Conservation (phyloP, 129 eudicot species). For the Centrapalus pauciflorus region DNA sequence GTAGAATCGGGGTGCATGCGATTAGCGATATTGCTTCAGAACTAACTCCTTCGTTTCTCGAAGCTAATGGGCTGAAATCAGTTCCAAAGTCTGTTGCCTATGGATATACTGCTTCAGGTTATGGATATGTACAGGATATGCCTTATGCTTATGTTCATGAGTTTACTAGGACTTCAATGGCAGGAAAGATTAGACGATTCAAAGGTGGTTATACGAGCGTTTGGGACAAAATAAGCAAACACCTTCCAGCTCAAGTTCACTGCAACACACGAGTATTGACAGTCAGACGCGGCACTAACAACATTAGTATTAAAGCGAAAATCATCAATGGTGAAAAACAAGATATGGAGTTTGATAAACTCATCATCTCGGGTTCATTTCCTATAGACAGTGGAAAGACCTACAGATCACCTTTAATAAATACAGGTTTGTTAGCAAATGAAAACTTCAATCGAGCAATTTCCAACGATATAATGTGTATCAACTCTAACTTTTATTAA, state of each 20-base stretch:
- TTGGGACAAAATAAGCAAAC: conserved; percentile 37
- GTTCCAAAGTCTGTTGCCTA: conserved; percentile 39
- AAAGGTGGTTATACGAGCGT: conserved; percentile 39
- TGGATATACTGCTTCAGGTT: conserved; percentile 50
- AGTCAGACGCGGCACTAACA: conserved; percentile 16
- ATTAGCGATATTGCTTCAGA: conserved; percentile 42
- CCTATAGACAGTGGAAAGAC: conserved; percentile 22
- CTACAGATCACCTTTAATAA: conserved; percentile 24
- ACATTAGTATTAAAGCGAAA: conserved; percentile 1
- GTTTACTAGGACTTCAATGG: conserved; percentile 48
- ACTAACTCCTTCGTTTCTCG: conserved; percentile 32
- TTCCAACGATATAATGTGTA: not conserved
- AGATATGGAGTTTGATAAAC: conserved; percentile 39
- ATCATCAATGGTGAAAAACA: not conserved
- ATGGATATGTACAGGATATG: conserved; percentile 48
- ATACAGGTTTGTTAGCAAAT: conserved; percentile 19
- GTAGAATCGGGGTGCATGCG: conserved; percentile 40
- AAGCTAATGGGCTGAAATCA: conserved; percentile 36
- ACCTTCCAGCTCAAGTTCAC: conserved; percentile 19
- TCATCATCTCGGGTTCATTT: conserved; percentile 38
- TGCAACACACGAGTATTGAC: conserved; percentile 25
- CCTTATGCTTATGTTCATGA: conserved; percentile 50
- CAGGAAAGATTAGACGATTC: conserved; percentile 39
- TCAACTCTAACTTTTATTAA: not conserved
- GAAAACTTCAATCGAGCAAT: no score